Base-by-base conservation (phyloP, 495 filamentous ascomycete genomes). In the Rhypophila decipiens region DNA sequence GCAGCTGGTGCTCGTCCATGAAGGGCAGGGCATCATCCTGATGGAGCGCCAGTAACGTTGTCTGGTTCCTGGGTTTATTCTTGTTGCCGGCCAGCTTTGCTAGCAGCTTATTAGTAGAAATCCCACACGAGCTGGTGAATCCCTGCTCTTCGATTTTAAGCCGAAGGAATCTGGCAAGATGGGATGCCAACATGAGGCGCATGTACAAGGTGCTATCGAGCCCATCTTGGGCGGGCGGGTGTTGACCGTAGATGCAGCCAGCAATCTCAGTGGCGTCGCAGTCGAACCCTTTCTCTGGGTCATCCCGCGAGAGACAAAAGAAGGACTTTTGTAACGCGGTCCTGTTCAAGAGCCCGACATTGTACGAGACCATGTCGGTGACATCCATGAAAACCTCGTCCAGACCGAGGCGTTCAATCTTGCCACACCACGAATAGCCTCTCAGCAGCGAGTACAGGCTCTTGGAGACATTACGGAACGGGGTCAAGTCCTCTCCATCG, bases 51-150 rank as follows among this genome's bases (percentile, higher is more conserved):
- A 94, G 65, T 2, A 97, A 78, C 4, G 86, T 85, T 0, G 91
- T 96, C 59, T 95, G 91, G 44, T 78, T 82, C 39, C 84, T 82
- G 0, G 91, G 91, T 65, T 96, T 96, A 59, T 95, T 79, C 35
- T 84, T 66, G 67, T 79, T 88, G 17, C 91, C 91, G 20, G 82
- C 87, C 22, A 97, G 70, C 60, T 97, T 97, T 24, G 86, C 80
- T 22, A 91, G 72, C 2, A 90, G 58, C 61, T 96, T 96, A 39
- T 82, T 88, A 4, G 87, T 95, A 2, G 88, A 82, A 2, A 95
- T 81, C 9, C 91, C 91, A n/a, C 86, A 88, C 1, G 89, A 87
- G 31, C 82, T 82, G 5, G 88, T 93, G 64, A 89, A 95, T 3
- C 88, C 88, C n/a, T 86, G 71, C 36, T 83, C 69, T 44, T 93